Percentiles rank a stretch among this genome's conserved stretches.
Evolutionary conservation across 1,139 yeast species (phyloP).

Genomic region (Oligophagozyma castellii): DNA sequence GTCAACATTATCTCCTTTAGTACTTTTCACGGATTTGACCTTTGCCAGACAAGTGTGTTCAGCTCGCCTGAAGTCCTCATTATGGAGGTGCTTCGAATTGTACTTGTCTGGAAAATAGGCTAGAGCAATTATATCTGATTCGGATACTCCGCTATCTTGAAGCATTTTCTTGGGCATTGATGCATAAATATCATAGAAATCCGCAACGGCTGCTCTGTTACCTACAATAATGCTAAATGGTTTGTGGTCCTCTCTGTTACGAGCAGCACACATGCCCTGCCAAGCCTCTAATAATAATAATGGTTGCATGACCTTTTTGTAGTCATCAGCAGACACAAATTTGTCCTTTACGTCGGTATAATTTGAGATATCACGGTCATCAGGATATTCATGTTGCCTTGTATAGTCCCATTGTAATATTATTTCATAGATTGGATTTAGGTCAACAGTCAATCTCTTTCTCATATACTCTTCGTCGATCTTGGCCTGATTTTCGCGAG

Average conservation of each 20-base stretch:
- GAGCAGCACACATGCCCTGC: conserved; percentile 75
- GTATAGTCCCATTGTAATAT: conserved; percentile 72
- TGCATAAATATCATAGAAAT: conserved; percentile 81
- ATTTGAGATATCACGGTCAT: conserved; percentile 26
- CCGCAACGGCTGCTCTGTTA: conserved; percentile 70
- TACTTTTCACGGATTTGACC: conserved; percentile 54
- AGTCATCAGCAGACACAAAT: conserved; percentile 48
- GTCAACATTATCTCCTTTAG: conserved; percentile 55
- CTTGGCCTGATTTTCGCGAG: conserved; percentile 31
- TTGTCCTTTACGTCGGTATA: conserved; percentile 29
- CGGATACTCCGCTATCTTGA: conserved; percentile 44
- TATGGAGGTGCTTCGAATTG: conserved; percentile 11
- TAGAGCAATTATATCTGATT: conserved; percentile 65
- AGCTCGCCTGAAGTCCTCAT: conserved; percentile 19
- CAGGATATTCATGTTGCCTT: conserved; percentile 45
- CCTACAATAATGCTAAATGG: conserved; percentile 67
- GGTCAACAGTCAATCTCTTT: conserved; percentile 59
- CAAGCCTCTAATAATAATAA: conserved; percentile 79
- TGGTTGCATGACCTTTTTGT: conserved; percentile 60
- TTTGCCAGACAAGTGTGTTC: conserved; percentile 54
- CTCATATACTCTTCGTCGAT: conserved; percentile 70
- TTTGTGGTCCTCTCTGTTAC: conserved; percentile 43
- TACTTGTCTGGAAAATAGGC: conserved; percentile 31
- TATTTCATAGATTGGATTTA: conserved; percentile 58
- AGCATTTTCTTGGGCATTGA: conserved; percentile 44